Evolutionary conservation across 2,329 filamentous ascomycete species (phyloP).

Genomic region (Fusarium sp.): DNA sequence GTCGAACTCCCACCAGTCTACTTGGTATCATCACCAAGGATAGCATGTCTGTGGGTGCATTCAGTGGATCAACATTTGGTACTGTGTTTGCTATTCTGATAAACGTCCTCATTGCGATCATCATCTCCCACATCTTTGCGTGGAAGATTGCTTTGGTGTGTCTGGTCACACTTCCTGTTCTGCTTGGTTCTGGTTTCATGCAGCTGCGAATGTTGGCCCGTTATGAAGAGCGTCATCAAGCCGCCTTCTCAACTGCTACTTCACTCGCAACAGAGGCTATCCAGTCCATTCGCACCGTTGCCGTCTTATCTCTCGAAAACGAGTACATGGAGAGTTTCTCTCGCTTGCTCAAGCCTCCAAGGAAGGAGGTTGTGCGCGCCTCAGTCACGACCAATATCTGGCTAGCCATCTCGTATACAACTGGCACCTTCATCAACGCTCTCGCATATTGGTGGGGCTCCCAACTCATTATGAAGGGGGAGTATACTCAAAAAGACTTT

Average conservation of each 20-base stretch:
- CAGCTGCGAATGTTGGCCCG: slow-evolving; percentile 70
- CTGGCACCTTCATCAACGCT: slow-evolving; percentile 75
- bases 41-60: slow-evolving; percentile 70
- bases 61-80: slow-evolving; percentile 76
- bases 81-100: slow-evolving; percentile 74
- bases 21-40: slow-evolving; percentile 77
- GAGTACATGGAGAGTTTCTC: slow-evolving; percentile 65
- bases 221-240: slow-evolving; percentile 71
- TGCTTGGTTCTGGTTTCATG: slow-evolving; percentile 76
- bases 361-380: slow-evolving; percentile 63
- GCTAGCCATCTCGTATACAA: slow-evolving; percentile 68
- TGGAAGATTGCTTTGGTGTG: slow-evolving; percentile 82
- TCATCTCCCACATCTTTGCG: slow-evolving; percentile 75
- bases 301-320: slow-evolving; percentile 60
- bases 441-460: slow-evolving; percentile 85
- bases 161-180: slow-evolving; percentile 72
- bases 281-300: slow-evolving; percentile 31
- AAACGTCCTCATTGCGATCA: slow-evolving; percentile 74
- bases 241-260: slow-evolving; percentile 63
- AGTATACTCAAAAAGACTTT: slow-evolving; percentile 73
- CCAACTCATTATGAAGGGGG: slow-evolving; percentile 72
- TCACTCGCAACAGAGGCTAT: slow-evolving; percentile 37
- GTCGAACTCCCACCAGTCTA: slow-evolving; percentile 69
- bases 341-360: slow-evolving; percentile 59
- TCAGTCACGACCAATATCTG: slow-evolving; percentile 65